Evolutionary conservation across 768 basidiomycete genomes (phyloP), one percentile per base, ranked within the genome.

Genomic region (Fomitopsis serialis): DNA sequence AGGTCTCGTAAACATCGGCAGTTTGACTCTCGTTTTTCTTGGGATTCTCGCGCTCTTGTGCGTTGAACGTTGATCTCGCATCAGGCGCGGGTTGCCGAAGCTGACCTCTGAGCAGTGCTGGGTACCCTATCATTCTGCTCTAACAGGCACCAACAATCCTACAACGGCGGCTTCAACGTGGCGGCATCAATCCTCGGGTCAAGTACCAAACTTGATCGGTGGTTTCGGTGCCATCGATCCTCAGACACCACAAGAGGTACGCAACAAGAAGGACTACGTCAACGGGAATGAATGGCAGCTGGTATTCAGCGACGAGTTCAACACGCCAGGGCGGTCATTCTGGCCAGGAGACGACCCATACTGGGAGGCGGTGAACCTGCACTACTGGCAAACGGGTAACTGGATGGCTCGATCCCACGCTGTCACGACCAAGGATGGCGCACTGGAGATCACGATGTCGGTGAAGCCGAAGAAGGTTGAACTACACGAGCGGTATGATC

Each of bases 261-360:
- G 81, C 70, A 72, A 70, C 53, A 74, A 79, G 60, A 24, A 75
- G 0, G 82, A 84, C 4, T 75, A 81, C 61, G 72, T 73, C 34
- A 85, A 90, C 58, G 84, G 87, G 3, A 81, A 78, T 53, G 48
- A 77, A 60, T 62, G 86, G 70, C 82, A 85, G 54, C 75, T 96
- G 12, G 81, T 92, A 3, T 95, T 91, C 65, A 89, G 87, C 46
- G 93, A 96, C 66, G 94, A 96, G 68, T 96, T 96, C 70, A 84
- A 96, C 52, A 72, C 70, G 8, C 82, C 86, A 1, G 85, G 87
- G 12, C 81, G 94, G 36, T 79, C 87, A 0, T 95, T 95, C 66
- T 92, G 87, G 66, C 85, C 85, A 47, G 91, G 90, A 42, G 78
- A 81, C 59, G 80, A 82, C 59, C 79, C 80, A 0, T 82, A 74